phyloP scores from a whole-genome alignment of 805 yeast species.

The Metschnikowia gelsemii region DNA sequence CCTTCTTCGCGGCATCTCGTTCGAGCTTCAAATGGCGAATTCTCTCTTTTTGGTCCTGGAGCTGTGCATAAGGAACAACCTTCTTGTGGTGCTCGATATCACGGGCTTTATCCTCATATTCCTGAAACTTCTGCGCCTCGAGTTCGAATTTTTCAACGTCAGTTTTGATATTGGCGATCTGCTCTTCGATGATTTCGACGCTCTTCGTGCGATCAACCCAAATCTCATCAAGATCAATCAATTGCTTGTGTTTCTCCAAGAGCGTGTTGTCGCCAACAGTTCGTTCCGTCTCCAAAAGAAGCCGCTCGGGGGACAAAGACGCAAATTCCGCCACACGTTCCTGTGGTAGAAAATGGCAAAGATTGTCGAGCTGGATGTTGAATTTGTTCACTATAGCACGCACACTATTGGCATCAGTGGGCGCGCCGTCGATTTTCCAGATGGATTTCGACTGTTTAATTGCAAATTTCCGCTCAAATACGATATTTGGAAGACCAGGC shows the following conservation, averaged over 20 bases:
- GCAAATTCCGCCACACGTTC: slow-evolving; percentile 95
- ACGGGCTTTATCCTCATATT: slow-evolving; percentile 44
- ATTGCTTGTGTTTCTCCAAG: slow-evolving; percentile 52
- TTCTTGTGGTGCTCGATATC: slow-evolving; percentile 39
- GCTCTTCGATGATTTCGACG: slow-evolving; percentile 28
- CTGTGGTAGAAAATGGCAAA: slow-evolving; percentile 94
- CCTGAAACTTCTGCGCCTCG: slow-evolving; percentile 47
- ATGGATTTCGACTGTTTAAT: slow-evolving; percentile 41
- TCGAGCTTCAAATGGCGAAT: slow-evolving; percentile 33
- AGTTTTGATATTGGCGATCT: slow-evolving; percentile 32
- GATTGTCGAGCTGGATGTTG: slow-evolving; percentile 83
- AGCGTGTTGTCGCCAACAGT: slow-evolving; percentile 68
- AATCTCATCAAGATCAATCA: slow-evolving; percentile 51
- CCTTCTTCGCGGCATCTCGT: slow-evolving; percentile 36
- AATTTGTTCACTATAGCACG: slow-evolving; percentile 44
- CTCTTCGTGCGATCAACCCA: slow-evolving; percentile 28
- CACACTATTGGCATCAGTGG: slow-evolving; percentile 45
- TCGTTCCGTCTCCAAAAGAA: slow-evolving; percentile 74
- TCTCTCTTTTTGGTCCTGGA: slow-evolving; percentile 36
- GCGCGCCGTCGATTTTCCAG: slow-evolving; percentile 50
- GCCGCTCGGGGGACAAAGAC: slow-evolving; percentile 67
- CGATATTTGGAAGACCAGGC: slow-evolving; percentile 32
- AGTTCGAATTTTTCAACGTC: slow-evolving; percentile 42
- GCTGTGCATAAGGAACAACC: slow-evolving; percentile 42
- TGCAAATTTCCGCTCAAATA: slow-evolving; percentile 48